A percentile compares a stretch with the other conserved stretches of the same genome.
These are phyloP conservation scores for Xylaria acuta DNA, from an alignment of 495 filamentous ascomycete species.

Conservation along the genomic window DNA sequence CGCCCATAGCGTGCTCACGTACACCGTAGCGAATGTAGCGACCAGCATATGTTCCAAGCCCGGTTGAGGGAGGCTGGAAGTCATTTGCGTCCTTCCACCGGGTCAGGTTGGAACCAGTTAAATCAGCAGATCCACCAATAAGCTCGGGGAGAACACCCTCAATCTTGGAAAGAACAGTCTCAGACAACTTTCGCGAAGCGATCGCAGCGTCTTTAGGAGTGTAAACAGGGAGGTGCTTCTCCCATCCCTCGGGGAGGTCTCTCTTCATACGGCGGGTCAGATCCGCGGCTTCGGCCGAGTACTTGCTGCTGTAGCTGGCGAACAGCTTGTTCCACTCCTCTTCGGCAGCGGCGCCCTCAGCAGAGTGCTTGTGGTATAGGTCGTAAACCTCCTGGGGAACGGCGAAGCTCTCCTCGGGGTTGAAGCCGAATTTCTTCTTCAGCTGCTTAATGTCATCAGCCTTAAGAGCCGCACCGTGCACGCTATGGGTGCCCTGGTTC, in stretches of 20 bases:
- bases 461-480: slow-evolving; percentile 96
- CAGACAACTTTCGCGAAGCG: slow-evolving; percentile 94
- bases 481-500: slow-evolving; percentile 89
- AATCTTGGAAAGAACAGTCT: slow-evolving; percentile 89
- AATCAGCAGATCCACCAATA: slow-evolving; percentile 92
- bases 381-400: slow-evolving; percentile 97
- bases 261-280: slow-evolving; percentile 80
- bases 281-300: slow-evolving; percentile 79
- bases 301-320: slow-evolving; percentile 78
- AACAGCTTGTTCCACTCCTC: slow-evolving; percentile 95
- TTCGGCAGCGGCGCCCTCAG: slow-evolving; percentile 87
- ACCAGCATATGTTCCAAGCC: slow-evolving; percentile 85
- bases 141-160: slow-evolving; percentile 86
- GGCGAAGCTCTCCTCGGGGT: slow-evolving; percentile 90
- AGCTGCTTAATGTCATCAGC: slow-evolving; percentile 88
- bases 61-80: slow-evolving; percentile 90
- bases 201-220: slow-evolving; percentile 84
- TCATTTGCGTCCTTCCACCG: slow-evolving; percentile 96
- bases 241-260: slow-evolving; percentile 94
- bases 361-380: slow-evolving; percentile 78
- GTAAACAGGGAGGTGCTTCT: slow-evolving; percentile 91
- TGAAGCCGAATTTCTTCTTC: slow-evolving; percentile 94
- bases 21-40: slow-evolving; percentile 98
- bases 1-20: slow-evolving; percentile 96
- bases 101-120: slow-evolving; percentile 98